phyloP scores from a whole-genome alignment of 768 basidiomycete species.

The Russula virescens region DNA sequence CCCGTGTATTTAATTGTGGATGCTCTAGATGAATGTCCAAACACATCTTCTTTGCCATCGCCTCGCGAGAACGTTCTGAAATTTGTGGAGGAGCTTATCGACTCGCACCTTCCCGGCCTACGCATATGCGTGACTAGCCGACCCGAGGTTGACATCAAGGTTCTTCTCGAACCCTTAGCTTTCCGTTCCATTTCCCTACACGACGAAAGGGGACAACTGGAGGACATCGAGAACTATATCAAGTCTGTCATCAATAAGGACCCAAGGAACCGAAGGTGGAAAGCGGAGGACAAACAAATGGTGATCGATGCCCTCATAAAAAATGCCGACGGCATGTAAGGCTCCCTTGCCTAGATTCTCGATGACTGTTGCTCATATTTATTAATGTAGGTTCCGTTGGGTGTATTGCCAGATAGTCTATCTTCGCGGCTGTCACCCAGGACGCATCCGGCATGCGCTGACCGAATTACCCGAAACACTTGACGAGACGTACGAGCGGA shows the following conservation, averaged over 20 bases:
- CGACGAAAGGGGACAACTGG: neutral
- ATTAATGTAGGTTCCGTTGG: no score
- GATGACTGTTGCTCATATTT: no score
- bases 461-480: neutral
- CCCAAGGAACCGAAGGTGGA: no score
- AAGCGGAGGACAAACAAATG: neutral
- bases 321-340: neutral
- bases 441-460: neutral
- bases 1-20: no score
- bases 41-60: neutral
- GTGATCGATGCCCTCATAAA: neutral
- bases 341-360: no score
- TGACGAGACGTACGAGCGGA: neutral
- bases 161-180: neutral
- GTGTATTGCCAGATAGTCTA: no score
- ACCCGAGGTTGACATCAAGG: neutral
- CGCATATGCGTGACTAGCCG: neutral
- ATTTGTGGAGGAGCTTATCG: neutral
- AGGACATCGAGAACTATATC: neutral
- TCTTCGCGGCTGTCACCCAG: no score
- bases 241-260: no score
- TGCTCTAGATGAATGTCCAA: no score
- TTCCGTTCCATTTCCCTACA: neutral
- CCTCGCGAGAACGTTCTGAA: neutral
- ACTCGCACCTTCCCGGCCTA: neutral